Percentiles rank a stretch among this genome's conserved stretches.
phyloP scores from a whole-genome alignment of 1,139 yeast species.

The Blastobotrys persicus region DNA sequence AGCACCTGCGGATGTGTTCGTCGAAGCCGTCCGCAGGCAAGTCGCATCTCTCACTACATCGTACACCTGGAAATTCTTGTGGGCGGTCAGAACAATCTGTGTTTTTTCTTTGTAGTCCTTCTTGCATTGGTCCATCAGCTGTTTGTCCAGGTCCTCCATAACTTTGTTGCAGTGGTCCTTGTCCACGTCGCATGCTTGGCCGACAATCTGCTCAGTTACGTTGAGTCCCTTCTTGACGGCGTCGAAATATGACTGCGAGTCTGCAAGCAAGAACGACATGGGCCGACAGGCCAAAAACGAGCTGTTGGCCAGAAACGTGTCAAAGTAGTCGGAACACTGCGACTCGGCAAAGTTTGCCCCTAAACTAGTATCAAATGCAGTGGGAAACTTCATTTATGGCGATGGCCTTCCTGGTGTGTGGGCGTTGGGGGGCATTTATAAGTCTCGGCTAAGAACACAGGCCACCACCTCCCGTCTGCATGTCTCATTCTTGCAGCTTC shows the following conservation, averaged over 20 bases:
- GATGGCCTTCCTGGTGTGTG: not conserved
- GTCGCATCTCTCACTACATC: slow-evolving; percentile 31
- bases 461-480: not conserved
- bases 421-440: not conserved
- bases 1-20: slow-evolving; percentile 3
- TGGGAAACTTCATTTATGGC: slow-evolving; percentile 18
- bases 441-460: not conserved
- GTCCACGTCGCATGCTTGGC: slow-evolving; percentile 32
- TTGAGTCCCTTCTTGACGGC: slow-evolving; percentile 29
- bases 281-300: slow-evolving; percentile 34
- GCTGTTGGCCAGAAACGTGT: slow-evolving; percentile 28
- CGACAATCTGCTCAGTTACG: slow-evolving; percentile 30
- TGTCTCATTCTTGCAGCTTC: not conserved
- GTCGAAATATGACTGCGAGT: slow-evolving; percentile 33
- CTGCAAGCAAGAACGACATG: slow-evolving; percentile 33
- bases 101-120: slow-evolving; percentile 29
- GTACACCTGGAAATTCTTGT: slow-evolving; percentile 32
- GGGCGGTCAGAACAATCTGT: slow-evolving; percentile 36
- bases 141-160: slow-evolving; percentile 27
- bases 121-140: slow-evolving; percentile 19
- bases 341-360: slow-evolving; percentile 32
- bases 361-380: slow-evolving; percentile 37
- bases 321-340: slow-evolving; percentile 32
- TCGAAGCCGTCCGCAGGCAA: slow-evolving; percentile 25
- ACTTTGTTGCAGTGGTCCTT: slow-evolving; percentile 24